Evolutionary conservation across 441 rosid species (phyloP), one percentile per base, ranked within the genome.

Genomic region (Populus tomentosa): DNA sequence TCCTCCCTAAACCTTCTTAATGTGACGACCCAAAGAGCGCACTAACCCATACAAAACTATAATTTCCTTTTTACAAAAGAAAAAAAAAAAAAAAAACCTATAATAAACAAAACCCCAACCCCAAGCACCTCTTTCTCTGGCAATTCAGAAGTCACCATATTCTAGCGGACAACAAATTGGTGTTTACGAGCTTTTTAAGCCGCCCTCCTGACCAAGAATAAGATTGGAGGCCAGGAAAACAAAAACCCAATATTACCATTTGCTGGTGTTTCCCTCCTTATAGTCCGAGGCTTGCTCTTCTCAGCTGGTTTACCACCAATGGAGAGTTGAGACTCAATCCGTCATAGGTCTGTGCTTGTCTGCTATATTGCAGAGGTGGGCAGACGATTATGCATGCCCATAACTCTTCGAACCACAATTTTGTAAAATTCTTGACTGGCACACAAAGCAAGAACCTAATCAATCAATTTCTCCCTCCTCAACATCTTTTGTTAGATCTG

Each of bases 391-490:
- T 14, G 50, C 16, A 42, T 42, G 50, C 50, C 50, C 50, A 1
- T 42, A 42, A 4, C 6, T 50, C n/a, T 50, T 14, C 5, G 20
- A 7, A 50, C 18, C 56, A 50, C 56, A 4, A 50, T 50, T 50
- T 5, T 50, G 5, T 50, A 50, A 50, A 16, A 50, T 50, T 50
- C 56, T 50, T 50, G 56, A 50, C 56, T 16, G 7, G 56, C 56
- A 50, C 20, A 50, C 24, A 32, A 11, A 72, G 28, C 20, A n/a
- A 5, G n/a, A 32, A 63, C 74, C 50, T 53, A 59, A 61, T 86
- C 86, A 85, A 76, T 79, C 90, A 61, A 87, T 84, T 82, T 81
- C 91, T 20, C 89, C 93, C 67, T 90, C 94, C 79, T 87, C 95
- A 0, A 83, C 84, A 78, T 85, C 94, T 77, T 81, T 85, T 56